Conservation (phyloP, 75 land plant genomes). For the Pinus albicaulis region DNA sequence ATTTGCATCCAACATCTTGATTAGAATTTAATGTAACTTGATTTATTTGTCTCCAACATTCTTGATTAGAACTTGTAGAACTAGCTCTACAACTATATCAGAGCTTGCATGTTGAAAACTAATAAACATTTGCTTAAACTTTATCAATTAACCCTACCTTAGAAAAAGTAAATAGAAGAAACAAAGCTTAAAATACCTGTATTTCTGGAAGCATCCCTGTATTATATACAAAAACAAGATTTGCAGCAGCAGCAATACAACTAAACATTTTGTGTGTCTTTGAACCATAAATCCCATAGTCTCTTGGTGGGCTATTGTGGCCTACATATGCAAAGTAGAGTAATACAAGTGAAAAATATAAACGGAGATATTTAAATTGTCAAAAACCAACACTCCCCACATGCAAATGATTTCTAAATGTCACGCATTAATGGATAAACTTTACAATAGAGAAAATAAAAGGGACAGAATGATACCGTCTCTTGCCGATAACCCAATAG, state of each 20-base stretch:
- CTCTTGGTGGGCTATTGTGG: constrained; percentile 46
- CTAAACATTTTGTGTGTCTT: constrained; percentile 34
- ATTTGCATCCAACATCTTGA: too few species aligned
- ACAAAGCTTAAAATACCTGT: constrained; percentile 42
- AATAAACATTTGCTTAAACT: too few species aligned
- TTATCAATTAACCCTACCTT: background rate
- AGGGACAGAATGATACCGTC: constrained; percentile 46
- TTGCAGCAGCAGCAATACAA: constrained; percentile 68
- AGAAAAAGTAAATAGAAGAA: background rate
- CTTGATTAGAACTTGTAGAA: too few species aligned
- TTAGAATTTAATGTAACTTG: too few species aligned
- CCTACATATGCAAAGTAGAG: constrained; percentile 28
- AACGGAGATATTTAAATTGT: too few species aligned
- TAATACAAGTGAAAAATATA: background rate
- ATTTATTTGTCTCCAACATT: too few species aligned
- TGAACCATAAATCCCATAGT: constrained; percentile 60
- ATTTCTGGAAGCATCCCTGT: constrained; percentile 95
- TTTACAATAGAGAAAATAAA: background rate
- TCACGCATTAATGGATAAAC: too few species aligned
- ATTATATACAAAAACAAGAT: constrained; percentile 80
- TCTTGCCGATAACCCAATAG: constrained; percentile 39
- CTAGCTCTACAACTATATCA: too few species aligned
- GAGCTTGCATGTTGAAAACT: too few species aligned
- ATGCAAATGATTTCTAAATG: too few species aligned
- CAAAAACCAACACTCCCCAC: too few species aligned